Conservation (phyloP, 306 rosid genomes). For the Gleditsia sinensis region DNA sequence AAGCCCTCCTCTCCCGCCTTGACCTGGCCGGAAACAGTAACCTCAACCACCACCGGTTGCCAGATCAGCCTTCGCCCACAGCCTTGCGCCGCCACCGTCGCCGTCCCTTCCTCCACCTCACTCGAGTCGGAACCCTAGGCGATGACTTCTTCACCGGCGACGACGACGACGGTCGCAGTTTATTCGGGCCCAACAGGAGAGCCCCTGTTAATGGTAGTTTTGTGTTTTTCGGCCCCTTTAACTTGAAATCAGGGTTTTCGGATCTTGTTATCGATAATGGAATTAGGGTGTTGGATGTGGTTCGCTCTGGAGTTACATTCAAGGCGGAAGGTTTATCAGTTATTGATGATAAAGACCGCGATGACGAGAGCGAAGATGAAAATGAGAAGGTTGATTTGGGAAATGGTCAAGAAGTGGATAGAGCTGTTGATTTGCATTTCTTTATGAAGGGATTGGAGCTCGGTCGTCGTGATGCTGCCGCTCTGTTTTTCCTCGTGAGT, state of each 20-base stretch:
- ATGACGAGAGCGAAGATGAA: constrained; percentile 33
- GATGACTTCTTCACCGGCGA: constrained; percentile 91
- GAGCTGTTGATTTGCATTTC: constrained; percentile 63
- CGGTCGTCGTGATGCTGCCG: constrained; percentile 74
- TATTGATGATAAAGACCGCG: constrained; percentile 26
- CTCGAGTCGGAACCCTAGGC: constrained; percentile 88
- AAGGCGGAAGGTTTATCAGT: constrained; percentile 36
- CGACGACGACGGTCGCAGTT: constrained; percentile 67
- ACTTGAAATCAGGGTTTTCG: constrained; percentile 59
- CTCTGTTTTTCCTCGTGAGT: constrained; percentile 67
- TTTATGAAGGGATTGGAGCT: constrained; percentile 73
- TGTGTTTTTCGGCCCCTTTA: constrained; percentile 46
- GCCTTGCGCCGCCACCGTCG: constrained; percentile 46
- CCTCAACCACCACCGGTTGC: constrained; percentile 25
- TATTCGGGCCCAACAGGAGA: constrained; percentile 55
- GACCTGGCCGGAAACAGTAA: constrained; percentile 54
- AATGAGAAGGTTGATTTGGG: constrained; percentile 41
- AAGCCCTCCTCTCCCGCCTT: constrained; percentile 73
- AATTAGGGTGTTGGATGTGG: constrained; percentile 66
- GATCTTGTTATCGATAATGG: constrained; percentile 69
- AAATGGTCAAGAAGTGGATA: constrained; percentile 42
- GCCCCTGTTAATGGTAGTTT: constrained; percentile 51
- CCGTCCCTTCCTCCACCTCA: constrained; percentile 83
- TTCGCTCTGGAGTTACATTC: constrained; percentile 68
- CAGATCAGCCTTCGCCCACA: constrained; percentile 36